Conservation (phyloP, 768 basidiomycete species). For the Rhodocollybia butyracea region DNA sequence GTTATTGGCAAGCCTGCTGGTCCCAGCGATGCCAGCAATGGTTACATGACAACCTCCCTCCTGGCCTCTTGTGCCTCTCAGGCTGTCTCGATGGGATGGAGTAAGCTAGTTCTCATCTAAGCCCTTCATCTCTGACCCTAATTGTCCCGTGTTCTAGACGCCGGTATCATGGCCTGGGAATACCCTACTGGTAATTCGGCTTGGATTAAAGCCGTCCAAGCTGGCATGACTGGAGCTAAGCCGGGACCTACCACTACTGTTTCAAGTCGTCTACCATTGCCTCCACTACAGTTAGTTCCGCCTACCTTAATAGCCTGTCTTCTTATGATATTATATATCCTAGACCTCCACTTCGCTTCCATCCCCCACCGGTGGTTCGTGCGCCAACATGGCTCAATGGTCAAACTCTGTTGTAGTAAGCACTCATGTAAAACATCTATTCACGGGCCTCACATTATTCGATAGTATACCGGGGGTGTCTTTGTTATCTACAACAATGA, state of each 20-base stretch:
- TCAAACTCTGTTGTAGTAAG: not conserved
- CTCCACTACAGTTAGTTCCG: not conserved
- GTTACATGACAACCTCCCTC: conserved; percentile 25
- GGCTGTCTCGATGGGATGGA: not conserved
- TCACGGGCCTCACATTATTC: not conserved
- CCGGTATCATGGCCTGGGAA: conserved; percentile 30
- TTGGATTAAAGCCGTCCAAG: conserved; percentile 35
- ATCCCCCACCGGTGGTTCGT: not conserved
- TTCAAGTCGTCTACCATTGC: not conserved
- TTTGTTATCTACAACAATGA: not conserved
- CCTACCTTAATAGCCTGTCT: not conserved
- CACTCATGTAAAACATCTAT: not conserved
- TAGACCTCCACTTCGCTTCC: not conserved
- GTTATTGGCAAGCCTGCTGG: conserved; percentile 58
- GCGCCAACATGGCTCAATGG: not conserved
- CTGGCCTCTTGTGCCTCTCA: conserved; percentile 10
- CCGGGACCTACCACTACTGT: not conserved
- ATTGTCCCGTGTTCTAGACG: conserved; percentile 15
- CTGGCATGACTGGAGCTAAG: not conserved
- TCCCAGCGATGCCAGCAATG: conserved; percentile 34
- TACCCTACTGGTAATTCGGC: conserved; percentile 36
- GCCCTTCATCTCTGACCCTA: not conserved
- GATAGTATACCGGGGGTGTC: not conserved
- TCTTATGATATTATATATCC: not conserved
- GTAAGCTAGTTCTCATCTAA: not conserved